Percentiles rank a stretch among this genome's conserved stretches.
Conservation (phyloP, 1,284 basidiomycete species). For the Puccinia polysora region DNA sequence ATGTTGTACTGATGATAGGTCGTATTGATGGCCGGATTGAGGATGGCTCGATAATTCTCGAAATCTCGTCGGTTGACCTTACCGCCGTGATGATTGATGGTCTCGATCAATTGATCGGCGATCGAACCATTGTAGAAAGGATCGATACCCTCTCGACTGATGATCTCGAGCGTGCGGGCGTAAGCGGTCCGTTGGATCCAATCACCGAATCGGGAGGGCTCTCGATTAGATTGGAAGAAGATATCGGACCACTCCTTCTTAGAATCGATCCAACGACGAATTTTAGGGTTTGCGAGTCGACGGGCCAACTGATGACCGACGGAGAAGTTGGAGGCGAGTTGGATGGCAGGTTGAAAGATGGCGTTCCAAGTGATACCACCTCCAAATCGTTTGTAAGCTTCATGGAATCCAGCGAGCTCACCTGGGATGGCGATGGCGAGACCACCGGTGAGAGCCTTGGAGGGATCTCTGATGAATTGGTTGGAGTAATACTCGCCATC, state of each 20-base stretch:
- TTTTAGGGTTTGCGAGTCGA: conserved; percentile 63
- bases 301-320: conserved; percentile 70
- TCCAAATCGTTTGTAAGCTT: conserved; percentile 68
- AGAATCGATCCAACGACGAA: background rate
- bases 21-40: conserved; percentile 69
- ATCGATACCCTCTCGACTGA: conserved; percentile 48
- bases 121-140: conserved; percentile 62
- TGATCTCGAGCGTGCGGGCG: conserved; percentile 47
- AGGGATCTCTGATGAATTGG: conserved; percentile 66
- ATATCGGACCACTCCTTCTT: conserved; percentile 66
- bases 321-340: conserved; percentile 66
- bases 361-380: conserved; percentile 69
- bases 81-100: conserved; percentile 68
- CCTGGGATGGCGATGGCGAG: conserved; percentile 77
- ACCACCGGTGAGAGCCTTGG: conserved; percentile 66
- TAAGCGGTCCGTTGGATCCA: conserved; percentile 46
- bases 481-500: conserved; percentile 61
- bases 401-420: conserved; percentile 74
- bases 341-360: conserved; percentile 70
- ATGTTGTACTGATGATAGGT: conserved; percentile 71
- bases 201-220: conserved; percentile 44
- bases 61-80: conserved; percentile 71
- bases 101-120: conserved; percentile 66
- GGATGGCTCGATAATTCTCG: conserved; percentile 64
- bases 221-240: conserved; percentile 22